A percentile compares a stretch with the other conserved stretches of the same genome.
phyloP scores from a whole-genome alignment of 331 rosid species.

The Pyrus hybrid region DNA sequence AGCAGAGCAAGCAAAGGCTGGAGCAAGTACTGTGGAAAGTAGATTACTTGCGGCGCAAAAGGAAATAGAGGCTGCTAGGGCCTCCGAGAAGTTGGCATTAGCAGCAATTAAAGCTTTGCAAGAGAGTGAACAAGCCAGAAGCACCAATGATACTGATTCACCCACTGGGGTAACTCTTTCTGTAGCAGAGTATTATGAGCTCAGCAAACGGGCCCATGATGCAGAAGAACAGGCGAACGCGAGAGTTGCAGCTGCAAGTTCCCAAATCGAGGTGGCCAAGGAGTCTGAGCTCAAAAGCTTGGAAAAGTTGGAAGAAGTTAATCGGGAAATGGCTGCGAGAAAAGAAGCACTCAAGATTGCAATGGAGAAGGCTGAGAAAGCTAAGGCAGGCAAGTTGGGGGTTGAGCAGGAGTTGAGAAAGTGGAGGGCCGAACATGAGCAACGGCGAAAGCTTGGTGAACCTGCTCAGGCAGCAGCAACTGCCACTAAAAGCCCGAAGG shows the following conservation, averaged over 20 bases:
- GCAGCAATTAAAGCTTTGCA: conserved; percentile 88
- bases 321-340: conserved; percentile 56
- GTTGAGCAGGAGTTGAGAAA: conserved; percentile 83
- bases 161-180: conserved; percentile 66
- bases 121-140: conserved; percentile 63
- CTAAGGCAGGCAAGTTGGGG: conserved; percentile 89
- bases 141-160: conserved; percentile 38
- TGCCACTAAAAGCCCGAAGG: conserved; percentile 53
- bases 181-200: conserved; percentile 85
- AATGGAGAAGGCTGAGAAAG: conserved; percentile 75
- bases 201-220: conserved; percentile 75
- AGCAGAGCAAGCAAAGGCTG: conserved; percentile 85
- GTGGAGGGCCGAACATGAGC: conserved; percentile 81
- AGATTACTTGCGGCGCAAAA: conserved; percentile 84
- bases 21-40: conserved; percentile 68
- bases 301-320: conserved; percentile 73
- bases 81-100: conserved; percentile 74
- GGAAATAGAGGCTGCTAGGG: conserved; percentile 93
- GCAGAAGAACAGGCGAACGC: conserved; percentile 86
- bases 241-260: conserved; percentile 64
- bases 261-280: conserved; percentile 67
- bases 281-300: conserved; percentile 70
- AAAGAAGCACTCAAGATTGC: conserved; percentile 66
- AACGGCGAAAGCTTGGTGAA: conserved; percentile 57
- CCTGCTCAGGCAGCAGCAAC: conserved; percentile 35